Evolutionary conservation across 768 basidiomycete genomes (phyloP).

Genomic region (Suillus subluteus): DNA sequence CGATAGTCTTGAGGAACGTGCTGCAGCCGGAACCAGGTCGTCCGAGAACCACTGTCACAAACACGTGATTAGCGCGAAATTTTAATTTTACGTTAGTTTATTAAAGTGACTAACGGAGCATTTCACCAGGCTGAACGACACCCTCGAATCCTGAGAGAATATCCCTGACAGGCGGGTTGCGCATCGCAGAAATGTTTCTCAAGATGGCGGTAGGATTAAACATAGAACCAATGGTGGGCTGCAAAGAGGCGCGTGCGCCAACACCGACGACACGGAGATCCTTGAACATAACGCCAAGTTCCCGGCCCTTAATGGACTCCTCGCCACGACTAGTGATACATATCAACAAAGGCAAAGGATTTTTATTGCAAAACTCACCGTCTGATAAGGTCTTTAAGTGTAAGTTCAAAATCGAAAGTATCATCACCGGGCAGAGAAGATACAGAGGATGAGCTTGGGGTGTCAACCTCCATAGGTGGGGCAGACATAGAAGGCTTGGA

Average conservation of each 20-base stretch:
- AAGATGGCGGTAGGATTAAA: conserved; percentile 56
- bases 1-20: conserved; percentile 83
- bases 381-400: conserved; percentile 27
- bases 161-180: conserved; percentile 64
- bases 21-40: conserved; percentile 86
- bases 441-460: background rate
- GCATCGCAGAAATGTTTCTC: conserved; percentile 44
- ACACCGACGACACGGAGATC: conserved; percentile 62
- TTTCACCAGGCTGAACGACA: conserved; percentile 62
- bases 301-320: conserved; percentile 51
- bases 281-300: conserved; percentile 65
- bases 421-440: conserved; percentile 17
- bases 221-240: conserved; percentile 61
- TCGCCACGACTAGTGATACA: conserved; percentile 44
- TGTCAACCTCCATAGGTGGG: background rate
- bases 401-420: conserved; percentile 36
- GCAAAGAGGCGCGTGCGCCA: conserved; percentile 57
- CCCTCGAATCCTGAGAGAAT: conserved; percentile 60
- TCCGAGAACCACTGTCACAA: conserved; percentile 59
- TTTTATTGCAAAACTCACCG: conserved; percentile 18
- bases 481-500: too few species aligned
- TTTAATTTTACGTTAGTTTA: background rate
- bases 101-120: conserved; percentile 57
- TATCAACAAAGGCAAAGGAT: background rate
- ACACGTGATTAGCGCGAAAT: background rate